Base-by-base conservation (phyloP, 805 yeast species). In the Starmera amethionina region DNA sequence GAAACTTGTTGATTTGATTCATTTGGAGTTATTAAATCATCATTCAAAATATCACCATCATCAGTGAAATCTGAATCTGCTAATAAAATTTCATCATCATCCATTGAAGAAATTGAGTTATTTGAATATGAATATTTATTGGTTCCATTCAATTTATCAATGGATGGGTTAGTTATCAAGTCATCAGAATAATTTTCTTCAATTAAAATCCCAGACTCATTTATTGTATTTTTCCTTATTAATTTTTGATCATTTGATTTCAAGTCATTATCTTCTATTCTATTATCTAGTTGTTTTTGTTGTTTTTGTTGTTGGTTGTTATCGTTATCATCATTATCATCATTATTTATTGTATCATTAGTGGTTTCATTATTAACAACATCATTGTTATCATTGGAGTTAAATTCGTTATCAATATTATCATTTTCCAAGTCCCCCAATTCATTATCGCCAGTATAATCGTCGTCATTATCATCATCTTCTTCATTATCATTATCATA, bases 41-140 rank as follows among this genome's bases (percentile, higher is more conserved):
- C 71, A n/a, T 65, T 45, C 34, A 64, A 64, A 34, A 57, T 58
- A 35, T 59, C 65, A 34, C 64, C 70, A 18, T 65, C 72, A 36
- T 60, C 62, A 27, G 62, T 55, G 38, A 60, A 54, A 34, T 58
- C 66, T n/a, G 65, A 58, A 34, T 49, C 58, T 6, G 27, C 27
- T 19, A 54, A 35, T 8, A 51, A 36, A 6, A 54, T 32, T 9
- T 48, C 54, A 34, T 51, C 54, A 41, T 59, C 60, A 30, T 22
- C 27, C 27, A 57, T 56, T 10, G 65, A 51, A 13, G 58, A 60
- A 22, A 51, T 55, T 11, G 55, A 36, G 28, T 46, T 46, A 8
- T 38, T 43, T 36, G 37, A 35, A 34, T 40, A 52, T 2, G 49
- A 29, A 37, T 37, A 48, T 35, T 51, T 45, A 28, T 25, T 28